Evolutionary conservation across 2,329 filamentous ascomycete genomes (phyloP).

Genomic region (Ceratocystis huliohia): DNA sequence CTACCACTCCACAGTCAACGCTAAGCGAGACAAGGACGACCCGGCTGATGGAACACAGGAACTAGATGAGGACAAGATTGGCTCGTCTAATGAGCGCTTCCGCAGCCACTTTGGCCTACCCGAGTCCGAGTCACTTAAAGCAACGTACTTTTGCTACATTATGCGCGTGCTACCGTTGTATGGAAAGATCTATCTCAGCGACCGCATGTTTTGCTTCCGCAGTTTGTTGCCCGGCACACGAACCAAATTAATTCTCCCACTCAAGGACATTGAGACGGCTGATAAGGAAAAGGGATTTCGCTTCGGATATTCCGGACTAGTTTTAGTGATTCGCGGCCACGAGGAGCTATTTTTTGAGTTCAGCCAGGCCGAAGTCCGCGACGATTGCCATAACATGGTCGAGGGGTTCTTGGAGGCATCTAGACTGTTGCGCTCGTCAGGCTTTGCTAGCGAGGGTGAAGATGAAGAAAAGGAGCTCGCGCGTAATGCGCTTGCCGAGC

Average conservation of each 20-base stretch:
- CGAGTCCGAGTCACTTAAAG: conserved; percentile 65
- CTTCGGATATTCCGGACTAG: conserved; percentile 78
- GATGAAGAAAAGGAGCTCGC: conserved; percentile 55
- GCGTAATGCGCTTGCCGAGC: conserved; percentile 64
- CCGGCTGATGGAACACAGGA: conserved; percentile 25
- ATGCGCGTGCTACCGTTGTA: conserved; percentile 82
- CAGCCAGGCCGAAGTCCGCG: conserved; percentile 58
- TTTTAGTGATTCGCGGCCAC: conserved; percentile 84
- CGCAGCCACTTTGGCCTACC: conserved; percentile 84
- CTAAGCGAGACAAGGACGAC: conserved; percentile 42
- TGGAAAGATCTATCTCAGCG: conserved; percentile 90
- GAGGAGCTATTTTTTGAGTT: conserved; percentile 98
- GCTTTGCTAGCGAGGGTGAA: background rate
- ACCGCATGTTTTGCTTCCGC: conserved; percentile 79
- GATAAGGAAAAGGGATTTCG: conserved; percentile 92
- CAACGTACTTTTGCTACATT: conserved; percentile 87
- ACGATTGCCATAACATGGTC: conserved; percentile 56
- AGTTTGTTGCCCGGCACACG: conserved; percentile 79
- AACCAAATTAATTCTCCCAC: conserved; percentile 81
- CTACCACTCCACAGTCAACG: conserved; percentile 52
- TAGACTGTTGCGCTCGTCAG: background rate
- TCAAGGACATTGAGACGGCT: conserved; percentile 84
- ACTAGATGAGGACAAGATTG: conserved; percentile 45
- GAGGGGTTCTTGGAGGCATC: conserved; percentile 13
- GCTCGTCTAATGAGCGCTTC: conserved; percentile 66